Evolutionary conservation across 1,284 basidiomycete genomes (phyloP).

Genomic region (Albatrellus sp.): DNA sequence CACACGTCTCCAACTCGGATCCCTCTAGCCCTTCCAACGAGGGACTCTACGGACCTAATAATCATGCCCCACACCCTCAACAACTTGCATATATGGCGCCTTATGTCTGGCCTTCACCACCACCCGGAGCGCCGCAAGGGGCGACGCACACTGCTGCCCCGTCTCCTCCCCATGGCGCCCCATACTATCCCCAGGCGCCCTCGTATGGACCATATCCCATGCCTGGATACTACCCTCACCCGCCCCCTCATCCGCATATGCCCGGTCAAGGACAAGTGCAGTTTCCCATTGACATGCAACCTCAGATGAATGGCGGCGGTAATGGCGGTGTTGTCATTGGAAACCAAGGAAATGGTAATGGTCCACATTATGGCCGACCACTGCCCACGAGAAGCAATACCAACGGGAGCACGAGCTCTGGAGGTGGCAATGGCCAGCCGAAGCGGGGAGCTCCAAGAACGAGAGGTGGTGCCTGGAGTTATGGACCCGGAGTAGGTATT

Average conservation of each 20-base stretch:
- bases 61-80: conserved; percentile 17
- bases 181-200: conserved; percentile 25
- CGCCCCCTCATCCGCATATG: conserved; percentile 18
- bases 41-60: conserved; percentile 22
- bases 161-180: conserved; percentile 20
- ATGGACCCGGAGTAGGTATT: conserved; percentile 43
- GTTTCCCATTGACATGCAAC: conserved; percentile 9
- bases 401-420: neutral
- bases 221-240: conserved; percentile 32
- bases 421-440: conserved; percentile 16
- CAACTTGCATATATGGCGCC: conserved; percentile 18
- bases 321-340: neutral
- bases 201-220: conserved; percentile 32
- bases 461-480: conserved; percentile 45
- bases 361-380: conserved; percentile 6
- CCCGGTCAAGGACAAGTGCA: conserved; percentile 12
- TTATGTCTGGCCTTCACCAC: conserved; percentile 20
- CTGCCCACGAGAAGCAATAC: neutral
- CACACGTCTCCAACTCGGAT: conserved; percentile 21
- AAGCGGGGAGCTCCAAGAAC: conserved; percentile 20
- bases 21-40: conserved; percentile 18
- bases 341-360: conserved; percentile 10
- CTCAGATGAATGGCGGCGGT: conserved; percentile 4
- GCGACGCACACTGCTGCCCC: conserved; percentile 18
- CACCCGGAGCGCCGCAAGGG: conserved; percentile 16